These are phyloP conservation scores for Scheffersomyces cryptocercus DNA, from an alignment of 1,139 yeast genomes.

Conservation along the genomic window DNA sequence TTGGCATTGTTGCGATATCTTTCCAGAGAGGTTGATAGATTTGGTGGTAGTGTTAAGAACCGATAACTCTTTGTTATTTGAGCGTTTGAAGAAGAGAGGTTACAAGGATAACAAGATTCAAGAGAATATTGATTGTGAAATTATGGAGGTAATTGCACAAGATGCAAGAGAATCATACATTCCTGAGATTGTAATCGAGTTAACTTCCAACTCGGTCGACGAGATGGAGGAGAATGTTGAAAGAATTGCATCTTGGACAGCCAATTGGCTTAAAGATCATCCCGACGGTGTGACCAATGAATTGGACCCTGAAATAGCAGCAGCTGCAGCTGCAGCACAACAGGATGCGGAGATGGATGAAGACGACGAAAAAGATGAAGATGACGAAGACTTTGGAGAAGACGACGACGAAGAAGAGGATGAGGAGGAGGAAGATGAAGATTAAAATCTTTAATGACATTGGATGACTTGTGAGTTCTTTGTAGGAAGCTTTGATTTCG, in stretches of 20 bases:
- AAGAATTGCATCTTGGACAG: slow-evolving; percentile 72
- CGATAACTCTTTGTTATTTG: slow-evolving; percentile 69
- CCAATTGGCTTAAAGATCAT: slow-evolving; percentile 63
- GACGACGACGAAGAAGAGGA: background rate
- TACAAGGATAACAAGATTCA: slow-evolving; percentile 80
- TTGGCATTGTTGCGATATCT: slow-evolving; percentile 97
- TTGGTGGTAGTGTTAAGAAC: slow-evolving; percentile 86
- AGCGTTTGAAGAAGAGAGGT: slow-evolving; percentile 70
- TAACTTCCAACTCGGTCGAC: slow-evolving; percentile 69
- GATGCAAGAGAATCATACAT: slow-evolving; percentile 86
- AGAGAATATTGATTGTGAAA: slow-evolving; percentile 94
- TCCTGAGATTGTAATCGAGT: slow-evolving; percentile 78
- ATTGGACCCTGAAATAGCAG: slow-evolving; percentile 22
- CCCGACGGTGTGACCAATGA: slow-evolving; percentile 42
- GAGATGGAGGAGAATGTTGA: slow-evolving; percentile 80
- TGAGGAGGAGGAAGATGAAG: background rate
- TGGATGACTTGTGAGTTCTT: too few species aligned
- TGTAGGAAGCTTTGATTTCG: too few species aligned
- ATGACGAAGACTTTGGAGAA: slow-evolving; percentile 1
- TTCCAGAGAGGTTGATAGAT: slow-evolving; percentile 91
- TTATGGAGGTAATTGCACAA: slow-evolving; percentile 86
- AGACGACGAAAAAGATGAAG: slow-evolving; percentile 9
- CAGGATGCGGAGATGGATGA: slow-evolving; percentile 14
- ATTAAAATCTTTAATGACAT: too few species aligned
- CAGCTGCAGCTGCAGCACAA: slow-evolving; percentile 6